phyloP scores from a whole-genome alignment of 2,329 filamentous ascomycete species.

The Geosmithia morbida region DNA sequence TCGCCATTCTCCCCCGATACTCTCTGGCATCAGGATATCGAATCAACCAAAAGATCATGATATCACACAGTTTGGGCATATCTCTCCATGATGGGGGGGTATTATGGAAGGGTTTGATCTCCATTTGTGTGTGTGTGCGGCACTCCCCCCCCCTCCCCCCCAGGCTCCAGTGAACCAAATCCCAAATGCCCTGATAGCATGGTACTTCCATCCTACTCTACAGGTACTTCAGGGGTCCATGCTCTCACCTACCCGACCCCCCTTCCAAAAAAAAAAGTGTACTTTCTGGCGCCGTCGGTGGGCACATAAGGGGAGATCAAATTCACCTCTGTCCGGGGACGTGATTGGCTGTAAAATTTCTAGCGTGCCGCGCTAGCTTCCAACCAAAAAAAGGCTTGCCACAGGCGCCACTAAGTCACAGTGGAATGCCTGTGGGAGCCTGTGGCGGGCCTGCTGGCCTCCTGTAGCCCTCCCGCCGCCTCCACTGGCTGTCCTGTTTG shows the following conservation, averaged over 20 bases:
- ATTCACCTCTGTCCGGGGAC: conserved; percentile 9
- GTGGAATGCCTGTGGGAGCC: conserved; percentile 12
- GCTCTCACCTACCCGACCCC: no score
- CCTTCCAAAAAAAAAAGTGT: conserved; percentile 5
- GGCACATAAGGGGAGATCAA: conserved; percentile 22
- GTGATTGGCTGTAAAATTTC: conserved; percentile 22
- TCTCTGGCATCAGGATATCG: no score
- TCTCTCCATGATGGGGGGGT: no score
- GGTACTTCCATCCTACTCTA: conserved; percentile 1
- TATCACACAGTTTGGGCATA: no score
- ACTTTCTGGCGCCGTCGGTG: conserved; percentile 16
- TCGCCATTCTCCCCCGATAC: no score
- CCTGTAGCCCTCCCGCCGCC: no score
- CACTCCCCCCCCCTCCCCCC: no score
- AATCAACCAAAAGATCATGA: no score
- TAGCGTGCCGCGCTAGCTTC: conserved; percentile 20
- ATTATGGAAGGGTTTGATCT: no score
- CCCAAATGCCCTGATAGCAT: neutral
- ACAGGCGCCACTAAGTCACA: conserved; percentile 27
- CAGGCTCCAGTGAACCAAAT: no score
- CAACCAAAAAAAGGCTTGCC: conserved; percentile 19
- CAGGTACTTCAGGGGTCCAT: conserved; percentile 22
- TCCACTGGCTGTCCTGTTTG: conserved; percentile 10
- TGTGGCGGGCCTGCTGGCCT: no score
- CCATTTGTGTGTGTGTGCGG: no score